These are phyloP conservation scores for Oryza meyeriana DNA, from an alignment of 176 grass and related monocot genomes.

Conservation along the genomic window DNA sequence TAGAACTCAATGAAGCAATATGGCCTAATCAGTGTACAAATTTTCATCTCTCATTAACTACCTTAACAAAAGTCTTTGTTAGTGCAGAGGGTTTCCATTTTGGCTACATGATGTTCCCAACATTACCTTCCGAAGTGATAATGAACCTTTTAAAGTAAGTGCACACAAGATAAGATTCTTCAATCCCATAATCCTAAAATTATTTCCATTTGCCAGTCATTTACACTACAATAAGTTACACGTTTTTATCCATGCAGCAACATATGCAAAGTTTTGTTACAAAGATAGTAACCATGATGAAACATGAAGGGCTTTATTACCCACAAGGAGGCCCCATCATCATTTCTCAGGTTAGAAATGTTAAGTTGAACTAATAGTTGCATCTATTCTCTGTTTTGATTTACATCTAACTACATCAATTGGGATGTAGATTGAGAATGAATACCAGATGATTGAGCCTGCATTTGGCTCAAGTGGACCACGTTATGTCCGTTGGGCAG, in stretches of 20 bases:
- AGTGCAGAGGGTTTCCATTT: slow-evolving; percentile 60
- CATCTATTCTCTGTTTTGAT: background rate
- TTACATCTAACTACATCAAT: slow-evolving; percentile 16
- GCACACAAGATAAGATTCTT: background rate
- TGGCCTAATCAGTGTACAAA: background rate
- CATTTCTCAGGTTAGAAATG: slow-evolving; percentile 44
- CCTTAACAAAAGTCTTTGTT: slow-evolving; percentile 29
- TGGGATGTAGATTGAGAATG: slow-evolving; percentile 74
- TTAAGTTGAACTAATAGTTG: background rate
- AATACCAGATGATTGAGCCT: slow-evolving; percentile 72
- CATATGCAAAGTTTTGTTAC: slow-evolving; percentile 78
- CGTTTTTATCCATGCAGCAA: slow-evolving; percentile 41
- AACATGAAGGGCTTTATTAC: slow-evolving; percentile 41
- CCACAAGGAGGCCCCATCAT: slow-evolving; percentile 51
- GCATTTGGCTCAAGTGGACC: slow-evolving; percentile 68
- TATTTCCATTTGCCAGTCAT: slow-evolving; percentile 1
- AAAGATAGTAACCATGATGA: slow-evolving; percentile 49
- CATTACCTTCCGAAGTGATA: slow-evolving; percentile 61
- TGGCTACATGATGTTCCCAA: slow-evolving; percentile 60
- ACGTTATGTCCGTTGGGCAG: slow-evolving; percentile 67
- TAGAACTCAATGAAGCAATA: background rate
- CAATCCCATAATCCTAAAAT: background rate
- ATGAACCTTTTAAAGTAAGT: slow-evolving; percentile 64
- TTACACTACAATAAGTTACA: background rate
- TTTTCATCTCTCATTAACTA: background rate